Base-by-base conservation (phyloP, 108 stramenopile genomes). In the Nitzschia inconspicua region DNA sequence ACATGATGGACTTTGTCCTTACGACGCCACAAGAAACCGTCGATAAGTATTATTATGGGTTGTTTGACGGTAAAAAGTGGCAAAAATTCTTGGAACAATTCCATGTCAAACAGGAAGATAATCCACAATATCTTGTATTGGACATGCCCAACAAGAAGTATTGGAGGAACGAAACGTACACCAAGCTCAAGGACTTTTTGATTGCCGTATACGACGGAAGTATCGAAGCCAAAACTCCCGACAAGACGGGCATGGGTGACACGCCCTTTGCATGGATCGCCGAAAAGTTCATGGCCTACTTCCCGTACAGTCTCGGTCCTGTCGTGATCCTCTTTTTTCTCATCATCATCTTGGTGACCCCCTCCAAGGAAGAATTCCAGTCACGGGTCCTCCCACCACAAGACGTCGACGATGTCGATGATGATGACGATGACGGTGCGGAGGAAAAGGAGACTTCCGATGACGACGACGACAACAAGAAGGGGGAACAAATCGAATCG, bases 61-160 rank as follows among this genome's bases (percentile, higher is more conserved):
- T 53, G 6, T 84, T 93, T 75, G 85, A 93, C 57, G 92, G 92
- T 7, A 74, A 63, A 42, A 71, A 73, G 46, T 93, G 82, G 84
- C 57, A 65, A 11, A 78, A 81, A 32, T 93, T 93, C 58, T 44
- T 90, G 10, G 29, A 65, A 14, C 88, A 93, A 54, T 93, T 90
- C 57, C 50, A 59, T 10, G 72, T 93, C 22, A 30, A 39, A 3
- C 28, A 31, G 25, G 60, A 68, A 28, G 63, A 74, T 16, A 49
- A 83, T 11, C 92, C 92, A 8, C 84, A 89, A 52, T 32, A 83
- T 5, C 61, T 93, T 26, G 80, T 90, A 9, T 51, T 93, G 32
- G 83, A 93, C 68, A 51, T 73, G 13, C 71, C 82, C 0, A 59
- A 61, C 26, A 83, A 78, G 11, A 76, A 23, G 18, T 93, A 69